These are phyloP conservation scores for Flammula alnicola DNA, from an alignment of 1,284 basidiomycete species.

Conservation along the genomic window DNA sequence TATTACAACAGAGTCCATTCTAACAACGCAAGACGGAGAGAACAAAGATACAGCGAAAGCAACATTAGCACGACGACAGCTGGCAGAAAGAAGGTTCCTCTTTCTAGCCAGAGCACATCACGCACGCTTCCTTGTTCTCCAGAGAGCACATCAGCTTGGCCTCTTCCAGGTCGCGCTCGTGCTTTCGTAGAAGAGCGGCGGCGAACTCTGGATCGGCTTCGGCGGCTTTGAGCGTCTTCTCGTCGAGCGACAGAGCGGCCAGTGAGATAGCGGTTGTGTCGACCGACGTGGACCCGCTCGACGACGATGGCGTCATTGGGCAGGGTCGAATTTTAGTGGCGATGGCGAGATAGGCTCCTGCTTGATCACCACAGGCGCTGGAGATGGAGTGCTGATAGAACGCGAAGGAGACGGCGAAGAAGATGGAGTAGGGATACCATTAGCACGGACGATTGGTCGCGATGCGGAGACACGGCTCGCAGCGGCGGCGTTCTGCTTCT, in stretches of 20 bases:
- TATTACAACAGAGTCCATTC: constrained; percentile 23
- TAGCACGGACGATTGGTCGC: constrained; percentile 20
- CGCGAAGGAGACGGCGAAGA: constrained; percentile 40
- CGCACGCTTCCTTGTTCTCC: constrained; percentile 87
- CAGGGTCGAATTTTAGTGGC: constrained; percentile 19
- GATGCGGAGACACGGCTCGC: constrained; percentile 14
- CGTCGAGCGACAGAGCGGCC: constrained; percentile 38
- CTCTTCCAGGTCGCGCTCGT: constrained; percentile 79
- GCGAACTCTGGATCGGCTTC: constrained; percentile 81
- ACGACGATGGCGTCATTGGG: constrained; percentile 25
- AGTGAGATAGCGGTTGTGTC: constrained; percentile 22
- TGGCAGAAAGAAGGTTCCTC: not conserved
- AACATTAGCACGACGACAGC: not conserved
- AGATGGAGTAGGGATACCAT: constrained; percentile 37
- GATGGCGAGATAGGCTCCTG: constrained; percentile 24
- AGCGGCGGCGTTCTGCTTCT: constrained; percentile 46
- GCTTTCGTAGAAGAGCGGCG: constrained; percentile 76
- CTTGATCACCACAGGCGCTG: constrained; percentile 17
- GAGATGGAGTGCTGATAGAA: constrained; percentile 7
- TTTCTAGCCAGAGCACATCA: constrained; percentile 87
- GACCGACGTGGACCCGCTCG: constrained; percentile 16
- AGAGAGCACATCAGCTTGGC: constrained; percentile 83
- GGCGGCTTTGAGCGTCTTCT: constrained; percentile 56
- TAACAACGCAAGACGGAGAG: constrained; percentile 7
- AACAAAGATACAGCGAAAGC: constrained; percentile 8